These are phyloP conservation scores for Dactylella cylindrospora DNA, from an alignment of 2,329 filamentous ascomycete genomes.

Conservation along the genomic window DNA sequence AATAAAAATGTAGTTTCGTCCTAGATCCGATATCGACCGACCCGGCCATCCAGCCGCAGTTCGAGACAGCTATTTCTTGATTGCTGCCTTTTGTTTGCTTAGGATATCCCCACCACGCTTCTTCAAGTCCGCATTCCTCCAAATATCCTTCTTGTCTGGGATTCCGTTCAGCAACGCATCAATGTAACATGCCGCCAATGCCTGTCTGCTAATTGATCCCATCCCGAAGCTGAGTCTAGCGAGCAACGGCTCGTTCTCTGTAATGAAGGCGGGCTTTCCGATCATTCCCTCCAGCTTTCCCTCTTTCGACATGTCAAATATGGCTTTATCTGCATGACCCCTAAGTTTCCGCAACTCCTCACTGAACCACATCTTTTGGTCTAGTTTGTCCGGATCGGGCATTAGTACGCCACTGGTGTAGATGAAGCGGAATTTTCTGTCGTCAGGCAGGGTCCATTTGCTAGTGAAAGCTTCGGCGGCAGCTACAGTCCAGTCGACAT, in stretches of 20 bases:
- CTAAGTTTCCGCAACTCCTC: slow-evolving; percentile 25
- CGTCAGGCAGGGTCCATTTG: slow-evolving; percentile 43
- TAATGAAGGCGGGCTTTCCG: slow-evolving; percentile 28
- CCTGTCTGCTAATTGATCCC: slow-evolving; percentile 10
- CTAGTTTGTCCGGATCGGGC: slow-evolving; percentile 1
- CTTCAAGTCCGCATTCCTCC: slow-evolving; percentile 20
- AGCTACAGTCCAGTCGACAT: slow-evolving; percentile 51
- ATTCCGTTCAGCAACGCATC: slow-evolving; percentile 19
- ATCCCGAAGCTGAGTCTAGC: slow-evolving; percentile 1
- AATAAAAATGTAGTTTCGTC: too few species aligned
- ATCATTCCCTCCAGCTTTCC: slow-evolving; percentile 10
- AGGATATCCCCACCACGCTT: slow-evolving; percentile 3
- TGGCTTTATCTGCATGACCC: not conserved
- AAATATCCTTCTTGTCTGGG: slow-evolving; percentile 7
- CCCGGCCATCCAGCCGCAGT: too few species aligned
- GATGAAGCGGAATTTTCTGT: slow-evolving; percentile 54
- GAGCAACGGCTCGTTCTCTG: slow-evolving; percentile 9
- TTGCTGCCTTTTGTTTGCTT: slow-evolving; percentile 15
- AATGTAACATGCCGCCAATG: slow-evolving; percentile 18
- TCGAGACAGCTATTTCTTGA: slow-evolving; percentile 5
- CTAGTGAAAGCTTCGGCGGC: slow-evolving; percentile 50
- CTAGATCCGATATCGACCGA: too few species aligned
- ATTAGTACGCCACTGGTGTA: slow-evolving; percentile 48
- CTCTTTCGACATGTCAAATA: slow-evolving; percentile 16
- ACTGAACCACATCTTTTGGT: slow-evolving; percentile 22